These are phyloP conservation scores for Polytolypa hystricis DNA, from an alignment of 2,329 filamentous ascomycete genomes.

Conservation along the genomic window DNA sequence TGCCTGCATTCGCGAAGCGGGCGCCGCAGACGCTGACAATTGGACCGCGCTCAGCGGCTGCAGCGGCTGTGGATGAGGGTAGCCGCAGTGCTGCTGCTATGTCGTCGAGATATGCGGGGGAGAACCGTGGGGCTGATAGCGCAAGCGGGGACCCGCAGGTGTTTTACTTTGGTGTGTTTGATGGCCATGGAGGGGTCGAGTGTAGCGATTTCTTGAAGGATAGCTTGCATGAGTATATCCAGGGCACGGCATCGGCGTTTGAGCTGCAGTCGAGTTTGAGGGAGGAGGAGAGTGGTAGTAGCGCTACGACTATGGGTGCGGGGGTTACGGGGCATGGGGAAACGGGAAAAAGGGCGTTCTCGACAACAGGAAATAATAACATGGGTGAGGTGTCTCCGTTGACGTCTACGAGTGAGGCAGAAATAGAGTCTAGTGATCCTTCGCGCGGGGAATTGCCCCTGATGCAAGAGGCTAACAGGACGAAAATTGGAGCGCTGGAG, in stretches of 20 bases:
- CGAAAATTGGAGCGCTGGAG: slow-evolving; percentile 58
- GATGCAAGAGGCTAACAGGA: slow-evolving; percentile 43
- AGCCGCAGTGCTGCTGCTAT: slow-evolving; percentile 9
- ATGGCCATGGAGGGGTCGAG: slow-evolving; percentile 84
- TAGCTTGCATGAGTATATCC: slow-evolving; percentile 77
- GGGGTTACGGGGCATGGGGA: slow-evolving; percentile 1
- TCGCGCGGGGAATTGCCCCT: slow-evolving; percentile 32
- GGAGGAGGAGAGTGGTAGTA: slow-evolving; percentile 25
- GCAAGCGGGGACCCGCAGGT: slow-evolving; percentile 84
- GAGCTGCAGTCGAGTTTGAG: slow-evolving; percentile 65
- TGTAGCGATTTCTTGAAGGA: slow-evolving; percentile 81
- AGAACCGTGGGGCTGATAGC: slow-evolving; percentile 59
- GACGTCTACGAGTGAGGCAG: background rate
- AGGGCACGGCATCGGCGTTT: slow-evolving; percentile 66
- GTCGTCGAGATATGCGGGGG: slow-evolving; percentile 10
- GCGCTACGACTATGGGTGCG: slow-evolving; percentile 8
- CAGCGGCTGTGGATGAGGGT: slow-evolving; percentile 5
- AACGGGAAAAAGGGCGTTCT: background rate
- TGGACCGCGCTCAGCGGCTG: slow-evolving; percentile 14
- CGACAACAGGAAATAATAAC: slow-evolving; percentile 3
- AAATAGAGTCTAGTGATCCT: background rate
- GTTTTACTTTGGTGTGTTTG: slow-evolving; percentile 95
- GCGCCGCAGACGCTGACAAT: slow-evolving; percentile 54
- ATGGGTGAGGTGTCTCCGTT: background rate
- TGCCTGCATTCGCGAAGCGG: slow-evolving; percentile 84